These are phyloP conservation scores for Lippia alba DNA, from an alignment of 305 asterid genomes.

Conservation along the genomic window DNA sequence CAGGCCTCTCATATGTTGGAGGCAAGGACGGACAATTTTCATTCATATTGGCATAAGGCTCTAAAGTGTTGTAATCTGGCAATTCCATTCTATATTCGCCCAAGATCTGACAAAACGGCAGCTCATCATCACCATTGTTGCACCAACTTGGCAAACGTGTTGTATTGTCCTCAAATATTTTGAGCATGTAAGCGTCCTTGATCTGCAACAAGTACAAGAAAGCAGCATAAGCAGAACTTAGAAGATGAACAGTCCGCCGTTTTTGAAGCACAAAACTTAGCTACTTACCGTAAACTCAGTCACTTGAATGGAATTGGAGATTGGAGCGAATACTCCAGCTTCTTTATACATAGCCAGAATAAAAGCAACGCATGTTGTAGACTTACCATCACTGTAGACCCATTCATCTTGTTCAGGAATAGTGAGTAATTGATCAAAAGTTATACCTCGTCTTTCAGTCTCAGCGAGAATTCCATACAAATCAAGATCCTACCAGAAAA, in stretches of 20 bases:
- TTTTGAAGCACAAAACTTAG: neutral
- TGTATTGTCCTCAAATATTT: constrained; percentile 71
- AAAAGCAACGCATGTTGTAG: constrained; percentile 97
- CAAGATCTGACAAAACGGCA: constrained; percentile 93
- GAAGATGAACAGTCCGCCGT: neutral
- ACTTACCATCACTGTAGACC: constrained; percentile 98
- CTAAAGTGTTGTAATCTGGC: constrained; percentile 81
- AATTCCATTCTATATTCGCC: constrained; percentile 92
- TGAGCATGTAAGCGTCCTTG: constrained; percentile 94
- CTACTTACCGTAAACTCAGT: constrained; percentile 92
- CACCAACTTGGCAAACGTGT: constrained; percentile 94
- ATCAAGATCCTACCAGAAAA: constrained; percentile 69
- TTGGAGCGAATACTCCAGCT: constrained; percentile 86
- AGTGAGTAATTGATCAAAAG: constrained; percentile 86
- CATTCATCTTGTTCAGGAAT: constrained; percentile 98
- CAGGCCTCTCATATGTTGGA: constrained; percentile 86
- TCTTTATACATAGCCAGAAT: constrained; percentile 93
- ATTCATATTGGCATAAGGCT: constrained; percentile 90
- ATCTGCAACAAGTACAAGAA: constrained; percentile 54
- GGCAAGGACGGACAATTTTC: constrained; percentile 97
- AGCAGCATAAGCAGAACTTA: constrained; percentile 13
- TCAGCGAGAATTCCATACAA: constrained; percentile 83
- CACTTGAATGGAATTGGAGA: constrained; percentile 84
- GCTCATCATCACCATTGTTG: constrained; percentile 58
- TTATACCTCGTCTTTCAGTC: constrained; percentile 88